Evolutionary conservation across 495 filamentous ascomycete genomes (phyloP).

Genomic region (Pseudevernia furfuracea): DNA sequence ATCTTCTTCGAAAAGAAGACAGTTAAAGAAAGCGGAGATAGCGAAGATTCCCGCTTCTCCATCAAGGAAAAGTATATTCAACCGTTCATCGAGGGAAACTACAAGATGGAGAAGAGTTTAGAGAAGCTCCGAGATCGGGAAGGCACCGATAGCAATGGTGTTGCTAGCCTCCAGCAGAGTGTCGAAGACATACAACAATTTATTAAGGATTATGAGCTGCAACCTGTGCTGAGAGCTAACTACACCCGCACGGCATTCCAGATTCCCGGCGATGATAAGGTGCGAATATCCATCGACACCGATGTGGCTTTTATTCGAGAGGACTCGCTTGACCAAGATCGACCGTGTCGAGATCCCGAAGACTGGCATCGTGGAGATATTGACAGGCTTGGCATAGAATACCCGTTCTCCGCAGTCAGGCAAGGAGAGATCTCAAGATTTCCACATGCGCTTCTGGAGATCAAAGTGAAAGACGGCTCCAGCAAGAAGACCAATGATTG

Average conservation of each 20-base stretch:
- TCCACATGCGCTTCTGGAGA: conserved; percentile 84
- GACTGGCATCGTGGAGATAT: conserved; percentile 91
- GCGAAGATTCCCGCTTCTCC: conserved; percentile 66
- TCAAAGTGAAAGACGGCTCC: conserved; percentile 72
- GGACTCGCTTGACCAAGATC: conserved; percentile 71
- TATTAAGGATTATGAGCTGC: conserved; percentile 65
- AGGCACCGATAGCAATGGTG: conserved; percentile 50
- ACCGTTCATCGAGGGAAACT: conserved; percentile 76
- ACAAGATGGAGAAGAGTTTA: conserved; percentile 84
- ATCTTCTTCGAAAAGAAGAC: conserved; percentile 86
- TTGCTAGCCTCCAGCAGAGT: conserved; percentile 60
- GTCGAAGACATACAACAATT: conserved; percentile 75
- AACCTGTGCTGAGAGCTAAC: conserved; percentile 83
- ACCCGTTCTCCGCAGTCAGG: conserved; percentile 74
- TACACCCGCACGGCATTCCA: conserved; percentile 95
- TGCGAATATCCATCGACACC: conserved; percentile 88
- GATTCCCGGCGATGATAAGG: conserved; percentile 83
- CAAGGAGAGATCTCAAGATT: conserved; percentile 90
- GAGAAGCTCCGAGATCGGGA: conserved; percentile 69
- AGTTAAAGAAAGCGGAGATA: conserved; percentile 62
- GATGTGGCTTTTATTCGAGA: conserved; percentile 88
- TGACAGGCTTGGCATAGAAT: conserved; percentile 72
- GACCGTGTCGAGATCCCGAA: conserved; percentile 78
- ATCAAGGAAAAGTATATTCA: conserved; percentile 94
- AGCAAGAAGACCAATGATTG: conserved; percentile 66